phyloP scores from a whole-genome alignment of 768 basidiomycete genomes.

The Panaeolus papilionaceus region DNA sequence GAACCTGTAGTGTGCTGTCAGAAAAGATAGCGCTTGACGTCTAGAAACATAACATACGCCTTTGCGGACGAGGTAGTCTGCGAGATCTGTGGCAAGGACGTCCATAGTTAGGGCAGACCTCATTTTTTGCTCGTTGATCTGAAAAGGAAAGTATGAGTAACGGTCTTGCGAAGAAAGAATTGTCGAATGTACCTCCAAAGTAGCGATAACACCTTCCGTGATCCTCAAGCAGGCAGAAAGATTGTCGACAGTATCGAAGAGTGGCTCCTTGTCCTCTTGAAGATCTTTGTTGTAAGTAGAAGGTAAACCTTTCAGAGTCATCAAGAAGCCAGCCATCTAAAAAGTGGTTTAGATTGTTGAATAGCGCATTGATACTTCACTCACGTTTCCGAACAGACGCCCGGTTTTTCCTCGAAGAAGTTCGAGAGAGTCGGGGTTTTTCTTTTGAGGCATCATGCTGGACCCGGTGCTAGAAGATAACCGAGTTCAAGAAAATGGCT shows the following conservation, averaged over 20 bases:
- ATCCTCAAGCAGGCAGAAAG: conserved; percentile 89
- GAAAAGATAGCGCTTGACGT: neutral
- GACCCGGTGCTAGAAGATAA: conserved; percentile 81
- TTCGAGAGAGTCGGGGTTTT: conserved; percentile 97
- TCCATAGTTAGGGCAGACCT: conserved; percentile 91
- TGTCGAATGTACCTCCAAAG: conserved; percentile 70
- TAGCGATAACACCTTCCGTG: conserved; percentile 93
- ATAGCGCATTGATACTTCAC: conserved; percentile 27
- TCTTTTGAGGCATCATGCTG: conserved; percentile 99
- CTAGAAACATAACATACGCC: conserved; percentile 67
- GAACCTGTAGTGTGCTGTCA: conserved; percentile 62
- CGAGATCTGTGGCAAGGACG: conserved; percentile 97
- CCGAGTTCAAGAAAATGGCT: conserved; percentile 7
- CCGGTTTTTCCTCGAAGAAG: conserved; percentile 95
- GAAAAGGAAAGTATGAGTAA: neutral
- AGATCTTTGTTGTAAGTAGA: conserved; percentile 99
- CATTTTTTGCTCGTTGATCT: conserved; percentile 95
- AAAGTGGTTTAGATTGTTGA: conserved; percentile 14
- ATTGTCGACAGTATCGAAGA: conserved; percentile 94
- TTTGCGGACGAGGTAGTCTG: conserved; percentile 98
- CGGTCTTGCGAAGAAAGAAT: neutral
- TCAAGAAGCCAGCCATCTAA: conserved; percentile 96
- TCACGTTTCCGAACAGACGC: conserved; percentile 89
- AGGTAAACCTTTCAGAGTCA: conserved; percentile 96
- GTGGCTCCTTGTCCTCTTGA: conserved; percentile 97